phyloP scores from a whole-genome alignment of 495 filamentous ascomycete species.

The Aspergillus haitiensis region DNA sequence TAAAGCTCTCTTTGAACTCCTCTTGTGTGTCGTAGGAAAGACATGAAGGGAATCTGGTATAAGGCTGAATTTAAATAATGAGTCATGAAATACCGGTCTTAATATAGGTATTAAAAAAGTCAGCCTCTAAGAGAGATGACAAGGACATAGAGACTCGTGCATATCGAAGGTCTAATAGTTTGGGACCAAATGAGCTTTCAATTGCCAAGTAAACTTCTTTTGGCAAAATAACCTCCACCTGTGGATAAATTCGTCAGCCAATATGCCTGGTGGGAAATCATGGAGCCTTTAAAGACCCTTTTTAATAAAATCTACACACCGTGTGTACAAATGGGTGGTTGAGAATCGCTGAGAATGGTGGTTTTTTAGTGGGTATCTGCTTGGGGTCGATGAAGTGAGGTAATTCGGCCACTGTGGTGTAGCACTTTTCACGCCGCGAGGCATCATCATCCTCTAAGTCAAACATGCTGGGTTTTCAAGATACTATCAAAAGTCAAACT shows the following conservation, averaged over 20 bases:
- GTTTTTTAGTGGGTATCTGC: slow-evolving; percentile 68
- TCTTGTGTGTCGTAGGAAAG: not conserved
- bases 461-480: slow-evolving; percentile 47
- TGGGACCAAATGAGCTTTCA: slow-evolving; percentile 51
- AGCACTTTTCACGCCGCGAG: slow-evolving; percentile 67
- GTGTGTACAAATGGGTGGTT: slow-evolving; percentile 74
- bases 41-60: not conserved
- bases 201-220: slow-evolving; percentile 62
- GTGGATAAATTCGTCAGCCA: slow-evolving; percentile 15
- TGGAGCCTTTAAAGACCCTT: slow-evolving; percentile 3
- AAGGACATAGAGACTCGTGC: slow-evolving; percentile 74
- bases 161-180: slow-evolving; percentile 52
- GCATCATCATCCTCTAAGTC: slow-evolving; percentile 54
- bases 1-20: not conserved
- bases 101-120: slow-evolving; percentile 85
- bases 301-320: slow-evolving; percentile 43
- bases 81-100: slow-evolving; percentile 63
- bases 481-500: not conserved
- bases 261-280: not conserved
- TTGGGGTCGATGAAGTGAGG: slow-evolving; percentile 63
- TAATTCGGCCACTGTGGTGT: slow-evolving; percentile 66
- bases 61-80: not conserved
- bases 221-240: slow-evolving; percentile 78
- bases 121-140: slow-evolving; percentile 64
- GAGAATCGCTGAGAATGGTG: slow-evolving; percentile 69